phyloP scores from a whole-genome alignment of 2,329 filamentous ascomycete species.

The Nannizzia gypsea region DNA sequence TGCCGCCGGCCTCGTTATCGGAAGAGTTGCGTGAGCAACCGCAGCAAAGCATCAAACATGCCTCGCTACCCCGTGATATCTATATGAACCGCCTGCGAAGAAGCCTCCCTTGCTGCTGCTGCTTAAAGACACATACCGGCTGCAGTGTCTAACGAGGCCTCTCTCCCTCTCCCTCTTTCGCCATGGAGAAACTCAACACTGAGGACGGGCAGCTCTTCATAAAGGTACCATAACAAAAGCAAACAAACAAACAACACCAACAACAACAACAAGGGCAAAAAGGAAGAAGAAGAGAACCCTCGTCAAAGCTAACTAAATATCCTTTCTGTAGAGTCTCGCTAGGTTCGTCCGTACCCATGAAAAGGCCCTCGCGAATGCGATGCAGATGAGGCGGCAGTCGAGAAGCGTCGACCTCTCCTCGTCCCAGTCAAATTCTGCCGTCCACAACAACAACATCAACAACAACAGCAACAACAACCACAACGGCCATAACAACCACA shows the following conservation, averaged over 20 bases:
- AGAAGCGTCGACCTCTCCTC: slow-evolving; percentile 54
- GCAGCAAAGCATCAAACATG: no score
- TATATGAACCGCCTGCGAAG: neutral
- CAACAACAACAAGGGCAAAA: neutral
- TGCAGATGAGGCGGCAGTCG: slow-evolving; percentile 66
- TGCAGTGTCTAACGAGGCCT: neutral
- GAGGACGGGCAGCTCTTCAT: slow-evolving; percentile 41
- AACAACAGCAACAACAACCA: no score
- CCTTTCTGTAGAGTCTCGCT: slow-evolving; percentile 64
- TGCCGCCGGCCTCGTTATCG: no score
- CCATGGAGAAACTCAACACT: slow-evolving; percentile 40
- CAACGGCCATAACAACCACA: no score
- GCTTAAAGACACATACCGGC: neutral
- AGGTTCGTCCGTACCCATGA: slow-evolving; percentile 95
- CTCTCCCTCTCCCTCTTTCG: no score
- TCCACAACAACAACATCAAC: no score
- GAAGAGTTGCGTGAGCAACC: no score
- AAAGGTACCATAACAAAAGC: slow-evolving; percentile 26
- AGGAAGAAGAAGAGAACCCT: neutral
- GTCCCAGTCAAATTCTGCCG: slow-evolving; percentile 45
- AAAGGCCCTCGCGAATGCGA: slow-evolving; percentile 88
- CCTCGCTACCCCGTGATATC: neutral
- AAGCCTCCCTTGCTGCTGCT: neutral
- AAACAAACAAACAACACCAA: neutral
- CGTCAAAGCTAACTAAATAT: neutral